Conservation (phyloP, 129 eudicot species). For the Flaveria linearis region DNA sequence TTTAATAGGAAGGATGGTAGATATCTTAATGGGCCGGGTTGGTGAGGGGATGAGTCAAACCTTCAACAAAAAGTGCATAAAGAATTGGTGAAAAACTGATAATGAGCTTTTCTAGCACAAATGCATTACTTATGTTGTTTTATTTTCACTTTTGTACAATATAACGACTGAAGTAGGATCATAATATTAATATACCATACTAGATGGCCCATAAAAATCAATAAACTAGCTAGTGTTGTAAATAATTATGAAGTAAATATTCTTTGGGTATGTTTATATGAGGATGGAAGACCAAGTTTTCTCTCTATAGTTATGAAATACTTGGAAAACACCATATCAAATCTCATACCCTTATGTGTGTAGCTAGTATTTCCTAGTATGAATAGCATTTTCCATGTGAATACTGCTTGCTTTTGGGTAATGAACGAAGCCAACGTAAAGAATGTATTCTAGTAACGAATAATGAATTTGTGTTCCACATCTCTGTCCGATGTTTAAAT, state of each 20-base stretch:
- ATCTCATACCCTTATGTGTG: background rate
- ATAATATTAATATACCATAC: conserved; percentile 8
- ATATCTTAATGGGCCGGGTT: conserved; percentile 25
- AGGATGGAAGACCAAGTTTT: too few relatives aligned
- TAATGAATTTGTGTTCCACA: too few relatives aligned
- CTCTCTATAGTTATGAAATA: too few relatives aligned
- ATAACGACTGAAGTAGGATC: too few relatives aligned
- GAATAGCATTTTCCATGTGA: background rate
- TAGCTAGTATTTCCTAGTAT: background rate
- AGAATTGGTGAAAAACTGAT: conserved; percentile 26
- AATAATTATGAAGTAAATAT: background rate
- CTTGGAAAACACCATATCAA: too few relatives aligned
- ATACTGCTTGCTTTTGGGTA: too few relatives aligned
- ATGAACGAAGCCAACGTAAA: too few relatives aligned
- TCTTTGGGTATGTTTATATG: background rate
- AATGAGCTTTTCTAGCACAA: conserved; percentile 35
- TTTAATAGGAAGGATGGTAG: conserved; percentile 28
- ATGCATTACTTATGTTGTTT: conserved; percentile 18
- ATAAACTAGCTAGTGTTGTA: conserved; percentile 9
- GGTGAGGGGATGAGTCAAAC: conserved; percentile 28
- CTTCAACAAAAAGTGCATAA: conserved; percentile 17
- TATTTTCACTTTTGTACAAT: too few relatives aligned
- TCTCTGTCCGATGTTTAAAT: background rate
- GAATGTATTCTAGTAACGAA: too few relatives aligned
- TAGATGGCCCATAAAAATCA: conserved; percentile 26